phyloP scores from a whole-genome alignment of 1,284 basidiomycete genomes.

The Malassezia sympodialis region DNA sequence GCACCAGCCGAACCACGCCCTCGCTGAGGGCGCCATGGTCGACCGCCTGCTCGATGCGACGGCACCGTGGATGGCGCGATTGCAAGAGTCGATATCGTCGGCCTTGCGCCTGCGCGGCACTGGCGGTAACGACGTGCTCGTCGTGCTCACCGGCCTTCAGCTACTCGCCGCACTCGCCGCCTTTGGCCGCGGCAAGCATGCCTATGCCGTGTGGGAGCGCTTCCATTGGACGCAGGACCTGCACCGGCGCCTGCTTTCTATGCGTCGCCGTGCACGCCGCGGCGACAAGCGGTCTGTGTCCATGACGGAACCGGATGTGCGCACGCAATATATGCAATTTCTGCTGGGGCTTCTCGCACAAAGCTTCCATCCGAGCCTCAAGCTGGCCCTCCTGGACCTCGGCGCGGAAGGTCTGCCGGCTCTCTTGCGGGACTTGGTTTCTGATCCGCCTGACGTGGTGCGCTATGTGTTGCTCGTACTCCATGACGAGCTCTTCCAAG shows the following conservation, averaged over 20 bases:
- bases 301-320: constrained; percentile 32
- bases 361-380: constrained; percentile 24
- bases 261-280: constrained; percentile 19
- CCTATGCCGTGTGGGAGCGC: constrained; percentile 29
- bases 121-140: constrained; percentile 18
- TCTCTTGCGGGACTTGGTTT: constrained; percentile 21
- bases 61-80: constrained; percentile 25
- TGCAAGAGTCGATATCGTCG: constrained; percentile 25
- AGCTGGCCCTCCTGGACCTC: constrained; percentile 24
- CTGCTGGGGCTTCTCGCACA: constrained; percentile 33
- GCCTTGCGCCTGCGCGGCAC: constrained; percentile 17
- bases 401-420: constrained; percentile 27
- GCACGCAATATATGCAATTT: constrained; percentile 40
- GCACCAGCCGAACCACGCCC: constrained; percentile 34
- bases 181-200: constrained; percentile 30
- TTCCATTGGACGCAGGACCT: constrained; percentile 35
- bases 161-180: constrained; percentile 28
- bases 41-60: constrained; percentile 23
- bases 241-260: constrained; percentile 28
- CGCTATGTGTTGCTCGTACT: constrained; percentile 31
- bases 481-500: constrained; percentile 36
- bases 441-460: constrained; percentile 33
- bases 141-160: constrained; percentile 24
- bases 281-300: constrained; percentile 11
- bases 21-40: constrained; percentile 27